Base-by-base conservation (phyloP, 805 yeast genomes). In the Metschnikowia lunata region DNA sequence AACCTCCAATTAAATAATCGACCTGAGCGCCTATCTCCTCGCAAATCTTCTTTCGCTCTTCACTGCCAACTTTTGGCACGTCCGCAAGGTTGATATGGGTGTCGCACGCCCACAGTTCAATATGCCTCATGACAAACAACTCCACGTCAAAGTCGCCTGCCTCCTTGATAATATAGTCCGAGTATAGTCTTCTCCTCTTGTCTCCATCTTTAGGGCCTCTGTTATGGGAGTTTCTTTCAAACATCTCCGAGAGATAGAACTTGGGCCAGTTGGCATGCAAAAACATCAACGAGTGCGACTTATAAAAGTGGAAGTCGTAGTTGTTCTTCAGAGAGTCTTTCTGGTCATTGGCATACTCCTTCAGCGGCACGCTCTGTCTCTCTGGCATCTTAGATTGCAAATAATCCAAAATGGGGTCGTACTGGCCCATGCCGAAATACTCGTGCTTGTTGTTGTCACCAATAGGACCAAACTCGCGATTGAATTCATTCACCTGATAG, bases 201-300 rank as follows among this genome's bases (percentile, higher is more conserved):
- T 49, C 50, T 13, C 37, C 46, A n/a, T 43, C 51, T 40, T 45
- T 46, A 10, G 63, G 62, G 6, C 67, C 69, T 40, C 71, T 51
- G 27, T 65, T 66, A 35, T 42, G 30, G 6, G 57, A 49, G 46
- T 63, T 63, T 2, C 29, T 15, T 13, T 59, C 36, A 42, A 63
- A 64, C 56, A 66, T 50, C 34, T 62, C 63, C 7, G 42, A 43
- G 6, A 64, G 35, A 29, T 56, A 49, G 35, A 40, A 60, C 40
- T 66, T 66, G 18, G 70, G 71, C 71, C 71, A 66, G 50, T 66
- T 66, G 40, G 71, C 71, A 49, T 66, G 71, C 40, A 66, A 47
- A 45, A 66, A 64, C 54, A 61, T 53, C 34, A 66, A 49, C 15
- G 52, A 51, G 11, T 62, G 58, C 9, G 61, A 52, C 46, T 53